Evolutionary conservation across 1,284 basidiomycete species (phyloP).

Genomic region (Amylostereum areolatum): DNA sequence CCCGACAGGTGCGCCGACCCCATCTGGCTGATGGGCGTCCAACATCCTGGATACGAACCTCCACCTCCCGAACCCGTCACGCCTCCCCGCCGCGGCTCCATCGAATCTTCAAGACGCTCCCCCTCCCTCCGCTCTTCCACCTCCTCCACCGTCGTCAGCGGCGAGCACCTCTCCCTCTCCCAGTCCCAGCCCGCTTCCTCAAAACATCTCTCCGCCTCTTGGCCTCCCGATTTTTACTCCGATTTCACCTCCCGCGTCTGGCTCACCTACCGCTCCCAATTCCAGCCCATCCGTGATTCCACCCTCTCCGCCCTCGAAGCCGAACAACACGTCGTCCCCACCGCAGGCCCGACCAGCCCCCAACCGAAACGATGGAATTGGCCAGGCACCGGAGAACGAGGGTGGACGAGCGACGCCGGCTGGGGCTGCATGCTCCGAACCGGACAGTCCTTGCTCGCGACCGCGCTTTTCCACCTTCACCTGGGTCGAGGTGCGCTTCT

Average conservation of each 20-base stretch:
- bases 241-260: slow-evolving; percentile 88
- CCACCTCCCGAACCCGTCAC: slow-evolving; percentile 27
- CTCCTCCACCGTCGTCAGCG: slow-evolving; percentile 34
- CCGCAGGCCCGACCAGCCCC: slow-evolving; percentile 26
- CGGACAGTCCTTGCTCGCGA: slow-evolving; percentile 89
- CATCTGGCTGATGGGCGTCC: slow-evolving; percentile 82
- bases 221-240: slow-evolving; percentile 82
- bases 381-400: slow-evolving; percentile 57
- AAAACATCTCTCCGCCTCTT: slow-evolving; percentile 19
- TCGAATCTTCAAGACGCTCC: slow-evolving; percentile 29
- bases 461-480: slow-evolving; percentile 79
- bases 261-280: slow-evolving; percentile 91
- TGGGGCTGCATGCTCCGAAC: slow-evolving; percentile 99
- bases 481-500: slow-evolving; percentile 67
- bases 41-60: slow-evolving; percentile 69
- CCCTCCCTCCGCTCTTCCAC: slow-evolving; percentile 42
- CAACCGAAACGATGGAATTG: slow-evolving; percentile 42
- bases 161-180: slow-evolving; percentile 14
- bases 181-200: slow-evolving; percentile 26
- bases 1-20: slow-evolving; percentile 76
- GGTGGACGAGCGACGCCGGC: slow-evolving; percentile 89
- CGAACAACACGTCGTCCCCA: slow-evolving; percentile 21
- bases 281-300: slow-evolving; percentile 74
- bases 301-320: slow-evolving; percentile 47
- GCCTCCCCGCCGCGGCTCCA: slow-evolving; percentile 29